A percentile compares a stretch with the other conserved stretches of the same genome.
These are phyloP conservation scores for Skeletonema menzelii DNA, from an alignment of 108 stramenopile species.

Conservation along the genomic window DNA sequence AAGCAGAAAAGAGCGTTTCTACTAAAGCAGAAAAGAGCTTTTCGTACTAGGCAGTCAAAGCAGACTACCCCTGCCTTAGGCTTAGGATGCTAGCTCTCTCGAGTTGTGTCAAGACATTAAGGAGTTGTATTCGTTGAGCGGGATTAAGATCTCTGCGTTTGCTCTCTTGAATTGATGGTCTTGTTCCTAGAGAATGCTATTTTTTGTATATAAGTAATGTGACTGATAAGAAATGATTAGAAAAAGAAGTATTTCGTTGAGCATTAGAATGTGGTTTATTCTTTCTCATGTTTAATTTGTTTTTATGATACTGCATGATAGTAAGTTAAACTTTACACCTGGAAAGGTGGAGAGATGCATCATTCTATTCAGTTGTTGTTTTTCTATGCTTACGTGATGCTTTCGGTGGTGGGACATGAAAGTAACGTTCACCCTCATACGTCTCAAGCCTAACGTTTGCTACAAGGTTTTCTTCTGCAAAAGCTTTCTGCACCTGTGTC, in stretches of 20 bases:
- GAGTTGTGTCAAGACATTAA: background rate
- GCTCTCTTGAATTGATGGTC: background rate
- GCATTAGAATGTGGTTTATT: background rate
- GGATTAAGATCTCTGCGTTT: background rate
- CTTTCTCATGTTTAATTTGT: background rate
- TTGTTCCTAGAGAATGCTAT: background rate
- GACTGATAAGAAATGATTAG: background rate
- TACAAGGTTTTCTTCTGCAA: conserved; percentile 59
- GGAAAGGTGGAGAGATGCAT: background rate
- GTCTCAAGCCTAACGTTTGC: conserved; percentile 75
- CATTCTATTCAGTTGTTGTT: background rate
- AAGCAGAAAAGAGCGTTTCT: background rate
- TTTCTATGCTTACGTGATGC: background rate
- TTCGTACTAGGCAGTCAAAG: too few relatives aligned
- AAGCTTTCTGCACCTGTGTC: conserved; percentile 63
- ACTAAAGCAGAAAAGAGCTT: background rate
- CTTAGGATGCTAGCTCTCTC: background rate
- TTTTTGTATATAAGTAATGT: background rate
- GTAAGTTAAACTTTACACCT: too few relatives aligned
- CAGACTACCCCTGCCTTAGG: background rate
- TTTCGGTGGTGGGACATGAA: conserved; percentile 65
- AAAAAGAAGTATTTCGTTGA: background rate
- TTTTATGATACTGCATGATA: background rate
- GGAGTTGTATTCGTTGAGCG: background rate
- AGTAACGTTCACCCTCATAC: conserved; percentile 75